Evolutionary conservation across 192 early-diverging fungal genomes (phyloP).

Genomic region (Rhizoclosmatium globosum): DNA sequence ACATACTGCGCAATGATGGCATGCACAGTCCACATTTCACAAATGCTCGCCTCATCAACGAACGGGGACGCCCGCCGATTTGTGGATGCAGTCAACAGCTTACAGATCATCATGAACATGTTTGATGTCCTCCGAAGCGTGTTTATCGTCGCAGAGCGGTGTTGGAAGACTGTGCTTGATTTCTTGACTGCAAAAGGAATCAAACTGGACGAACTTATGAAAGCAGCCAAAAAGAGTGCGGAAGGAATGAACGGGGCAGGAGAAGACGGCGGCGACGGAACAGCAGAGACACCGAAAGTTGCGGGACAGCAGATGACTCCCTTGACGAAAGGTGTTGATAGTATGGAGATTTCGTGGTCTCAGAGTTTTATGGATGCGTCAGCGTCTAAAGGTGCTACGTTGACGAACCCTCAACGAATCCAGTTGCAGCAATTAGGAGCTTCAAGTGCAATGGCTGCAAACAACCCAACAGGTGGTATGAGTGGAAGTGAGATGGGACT

Average conservation of each 20-base stretch:
- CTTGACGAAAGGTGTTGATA: neutral
- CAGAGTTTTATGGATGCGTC: conserved; percentile 6
- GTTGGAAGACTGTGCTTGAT: conserved; percentile 37
- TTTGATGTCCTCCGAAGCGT: conserved; percentile 34
- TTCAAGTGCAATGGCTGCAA: neutral
- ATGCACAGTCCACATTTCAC: conserved; percentile 33
- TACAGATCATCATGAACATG: conserved; percentile 27
- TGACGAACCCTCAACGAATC: neutral
- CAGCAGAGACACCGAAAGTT: neutral
- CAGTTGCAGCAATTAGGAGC: neutral
- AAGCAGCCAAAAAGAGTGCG: conserved; percentile 9
- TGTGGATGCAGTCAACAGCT: neutral
- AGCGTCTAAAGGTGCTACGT: neutral
- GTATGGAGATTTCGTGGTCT: conserved; percentile 3
- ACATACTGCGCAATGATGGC: conserved; percentile 34
- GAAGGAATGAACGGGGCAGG: neutral
- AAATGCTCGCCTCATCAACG: conserved; percentile 2
- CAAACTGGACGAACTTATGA: conserved; percentile 25
- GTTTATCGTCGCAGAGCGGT: conserved; percentile 17
- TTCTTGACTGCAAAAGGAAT: conserved; percentile 38
- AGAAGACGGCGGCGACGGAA: neutral
- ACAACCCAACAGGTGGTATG: neutral
- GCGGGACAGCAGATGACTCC: neutral
- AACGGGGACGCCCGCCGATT: neutral
- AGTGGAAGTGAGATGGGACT: neutral